A percentile compares a stretch with the other conserved stretches of the same genome.
These are phyloP conservation scores for Gillenia trifoliata DNA, from an alignment of 306 rosid genomes.

Conservation along the genomic window DNA sequence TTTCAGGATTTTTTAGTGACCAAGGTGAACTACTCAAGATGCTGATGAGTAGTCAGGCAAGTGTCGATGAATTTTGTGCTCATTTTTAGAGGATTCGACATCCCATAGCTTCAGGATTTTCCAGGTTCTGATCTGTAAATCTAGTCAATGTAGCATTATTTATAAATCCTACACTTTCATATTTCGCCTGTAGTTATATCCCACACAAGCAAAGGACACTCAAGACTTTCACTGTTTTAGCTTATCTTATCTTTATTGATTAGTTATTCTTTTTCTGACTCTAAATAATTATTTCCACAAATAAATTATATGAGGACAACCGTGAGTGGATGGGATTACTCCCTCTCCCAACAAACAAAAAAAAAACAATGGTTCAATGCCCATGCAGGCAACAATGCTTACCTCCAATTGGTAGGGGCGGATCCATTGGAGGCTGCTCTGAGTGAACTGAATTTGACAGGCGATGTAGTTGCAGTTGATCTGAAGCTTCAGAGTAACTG, in stretches of 20 bases:
- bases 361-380: background rate
- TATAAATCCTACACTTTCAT: background rate
- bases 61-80: background rate
- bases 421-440: conserved; percentile 50
- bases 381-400: conserved; percentile 22
- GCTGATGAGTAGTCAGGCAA: background rate
- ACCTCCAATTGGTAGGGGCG: conserved; percentile 61
- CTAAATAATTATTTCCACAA: background rate
- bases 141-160: background rate
- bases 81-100: background rate
- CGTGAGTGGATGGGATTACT: background rate
- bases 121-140: background rate
- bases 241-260: background rate
- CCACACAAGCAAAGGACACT: background rate
- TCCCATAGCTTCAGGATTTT: background rate
- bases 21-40: background rate
- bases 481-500: conserved; percentile 43
- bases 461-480: conserved; percentile 41
- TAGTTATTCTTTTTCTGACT: background rate
- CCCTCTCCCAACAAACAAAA: background rate
- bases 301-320: background rate
- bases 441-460: conserved; percentile 44
- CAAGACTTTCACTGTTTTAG: background rate
- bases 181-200: background rate
- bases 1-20: background rate